Evolutionary conservation across 2,329 filamentous ascomycete genomes (phyloP), one percentile per base, ranked within the genome.

Genomic region (Colletotrichum plurivorum): DNA sequence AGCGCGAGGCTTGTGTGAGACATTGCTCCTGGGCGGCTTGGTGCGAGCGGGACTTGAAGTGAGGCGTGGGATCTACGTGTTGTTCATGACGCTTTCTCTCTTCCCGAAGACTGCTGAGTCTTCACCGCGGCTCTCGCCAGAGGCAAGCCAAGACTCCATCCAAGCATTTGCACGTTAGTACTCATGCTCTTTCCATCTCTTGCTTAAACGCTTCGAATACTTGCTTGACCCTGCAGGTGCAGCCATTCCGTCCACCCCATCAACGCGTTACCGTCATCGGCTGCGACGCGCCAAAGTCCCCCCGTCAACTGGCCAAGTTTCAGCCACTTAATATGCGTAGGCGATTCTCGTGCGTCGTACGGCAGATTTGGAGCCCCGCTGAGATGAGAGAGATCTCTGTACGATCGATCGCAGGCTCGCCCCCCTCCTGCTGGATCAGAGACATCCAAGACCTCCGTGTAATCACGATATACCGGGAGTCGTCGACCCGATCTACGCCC

Each of bases 261-360:
- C 22, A 25, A 25, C 22, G 22, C 22, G 22, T 25, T 25, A 25
- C 22, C 22, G 22, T 36, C 31, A 36, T 36, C 27, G n/a, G 5
- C 53, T 43, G 36, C 54, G 39, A 58, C 3, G 4, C 27, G 8
- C 20, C 13, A 15, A 9, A 18, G 13, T 12, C 13, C 18, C 31
- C 15, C 48, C 48, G 4, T 25, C 31, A 22, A 12, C 6, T 31
- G 10, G 55, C 12, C 41, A 25, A 9, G 62, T 69, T 52, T 69
- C 67, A 69, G 67, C 67, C 62, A 69, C 62, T 31, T 53, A 61
- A 69, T 69, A 36, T 61, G 3, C 9, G 15, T 67, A 69, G 55
- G 62, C 67, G 67, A 69, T 46, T 27, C 18, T 69, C 62, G 62
- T 62, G 51, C 60, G 55, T 51, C 31, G 31, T 10, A 36, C 8